These are phyloP conservation scores for Tylopilus orsonianus DNA, from an alignment of 1,284 basidiomycete species.

Conservation along the genomic window DNA sequence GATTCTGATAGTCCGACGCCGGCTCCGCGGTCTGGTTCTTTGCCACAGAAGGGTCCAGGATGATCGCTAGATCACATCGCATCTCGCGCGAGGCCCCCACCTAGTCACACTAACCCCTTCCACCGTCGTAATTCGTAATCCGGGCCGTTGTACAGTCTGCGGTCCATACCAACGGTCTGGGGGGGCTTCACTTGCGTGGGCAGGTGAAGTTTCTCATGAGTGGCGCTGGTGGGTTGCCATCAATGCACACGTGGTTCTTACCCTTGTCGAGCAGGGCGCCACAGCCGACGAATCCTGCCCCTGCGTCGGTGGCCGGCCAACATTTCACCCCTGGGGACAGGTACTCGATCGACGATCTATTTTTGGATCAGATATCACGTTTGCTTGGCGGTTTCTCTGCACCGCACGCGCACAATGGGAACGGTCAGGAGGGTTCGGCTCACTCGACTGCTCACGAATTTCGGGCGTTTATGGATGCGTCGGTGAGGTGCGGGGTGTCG, in stretches of 20 bases:
- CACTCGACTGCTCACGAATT: constrained; percentile 4
- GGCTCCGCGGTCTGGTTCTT: constrained; percentile 1
- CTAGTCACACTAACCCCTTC: constrained; percentile 11
- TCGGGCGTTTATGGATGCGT: constrained; percentile 15
- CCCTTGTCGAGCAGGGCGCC: constrained; percentile 1
- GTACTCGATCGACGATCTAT: constrained; percentile 29
- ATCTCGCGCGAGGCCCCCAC: constrained; percentile 27
- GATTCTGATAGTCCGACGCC: constrained; percentile 45
- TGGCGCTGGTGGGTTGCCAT: constrained; percentile 2
- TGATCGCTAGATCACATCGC: constrained; percentile 37
- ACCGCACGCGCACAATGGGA: constrained; percentile 2
- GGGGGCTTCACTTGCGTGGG: constrained; percentile 51
- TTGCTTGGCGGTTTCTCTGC: constrained; percentile 15
- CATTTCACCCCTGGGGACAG: constrained; percentile 5
- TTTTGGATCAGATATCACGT: constrained; percentile 22
- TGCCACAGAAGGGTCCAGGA: constrained; percentile 21
- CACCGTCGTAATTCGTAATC: constrained; percentile 3
- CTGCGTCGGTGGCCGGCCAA: constrained; percentile 8
- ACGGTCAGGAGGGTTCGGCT: neutral
- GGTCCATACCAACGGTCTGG: constrained; percentile 60
- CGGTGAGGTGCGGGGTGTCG: neutral
- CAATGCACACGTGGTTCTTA: constrained; percentile 23
- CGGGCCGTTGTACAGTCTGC: constrained; percentile 34
- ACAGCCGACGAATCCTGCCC: neutral
- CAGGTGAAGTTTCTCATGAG: constrained; percentile 26